Percentiles rank a stretch among this genome's conserved stretches.
Evolutionary conservation across 129 eudicot species (phyloP).

Genomic region (Flaveria robusta): DNA sequence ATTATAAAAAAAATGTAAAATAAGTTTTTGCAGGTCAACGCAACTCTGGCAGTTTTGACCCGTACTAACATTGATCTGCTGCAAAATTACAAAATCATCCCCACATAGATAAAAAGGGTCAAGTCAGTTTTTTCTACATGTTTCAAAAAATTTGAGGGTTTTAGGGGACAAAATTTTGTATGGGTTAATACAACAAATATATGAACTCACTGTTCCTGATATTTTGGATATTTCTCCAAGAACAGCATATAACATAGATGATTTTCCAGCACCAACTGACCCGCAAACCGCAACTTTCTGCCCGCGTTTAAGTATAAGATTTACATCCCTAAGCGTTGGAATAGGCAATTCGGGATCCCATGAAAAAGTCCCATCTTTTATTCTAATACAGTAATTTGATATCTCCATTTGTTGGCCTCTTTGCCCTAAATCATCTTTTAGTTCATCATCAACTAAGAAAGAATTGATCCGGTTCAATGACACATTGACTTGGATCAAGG

Average conservation of each 20-base stretch:
- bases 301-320: slow-evolving; percentile 37
- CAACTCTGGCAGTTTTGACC: too few relatives aligned
- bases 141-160: too few relatives aligned
- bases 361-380: slow-evolving; percentile 39
- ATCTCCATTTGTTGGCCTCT: slow-evolving; percentile 14
- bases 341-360: slow-evolving; percentile 51
- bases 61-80: too few relatives aligned
- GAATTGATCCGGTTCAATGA: slow-evolving; percentile 63
- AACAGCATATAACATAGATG: slow-evolving; percentile 55
- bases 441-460: slow-evolving; percentile 71
- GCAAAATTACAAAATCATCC: too few relatives aligned
- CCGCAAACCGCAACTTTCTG: slow-evolving; percentile 65
- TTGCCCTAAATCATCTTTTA: slow-evolving; percentile 30
- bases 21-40: too few relatives aligned
- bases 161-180: too few relatives aligned
- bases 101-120: too few relatives aligned
- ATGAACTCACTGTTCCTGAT: slow-evolving; percentile 55
- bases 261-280: slow-evolving; percentile 71
- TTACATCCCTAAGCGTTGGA: slow-evolving; percentile 39
- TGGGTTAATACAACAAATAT: background rate
- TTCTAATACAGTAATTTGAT: slow-evolving; percentile 28
- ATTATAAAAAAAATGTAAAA: too few relatives aligned
- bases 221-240: slow-evolving; percentile 67
- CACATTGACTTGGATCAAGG: slow-evolving; percentile 64
- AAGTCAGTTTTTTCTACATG: background rate